Conservation (phyloP, 176 grass and related monocot species). For the Musa schizocarpa region DNA sequence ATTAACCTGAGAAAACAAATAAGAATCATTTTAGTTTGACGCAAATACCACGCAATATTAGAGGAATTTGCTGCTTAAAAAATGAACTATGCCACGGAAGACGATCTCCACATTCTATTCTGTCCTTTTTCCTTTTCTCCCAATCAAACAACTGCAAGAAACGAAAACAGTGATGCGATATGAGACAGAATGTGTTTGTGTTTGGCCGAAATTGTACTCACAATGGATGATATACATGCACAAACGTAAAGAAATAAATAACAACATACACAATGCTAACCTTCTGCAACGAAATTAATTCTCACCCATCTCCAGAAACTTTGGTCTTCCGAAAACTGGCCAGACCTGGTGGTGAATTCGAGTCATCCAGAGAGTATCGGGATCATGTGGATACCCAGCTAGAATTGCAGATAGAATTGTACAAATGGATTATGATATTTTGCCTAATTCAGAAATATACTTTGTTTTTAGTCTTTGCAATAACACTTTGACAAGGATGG, state of each 20-base stretch:
- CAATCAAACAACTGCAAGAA: too few relatives aligned
- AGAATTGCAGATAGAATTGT: background rate
- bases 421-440: background rate
- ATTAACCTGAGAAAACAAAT: too few relatives aligned
- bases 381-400: background rate
- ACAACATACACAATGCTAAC: background rate
- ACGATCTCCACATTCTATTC: too few relatives aligned
- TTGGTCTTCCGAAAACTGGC: background rate
- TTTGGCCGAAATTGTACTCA: background rate
- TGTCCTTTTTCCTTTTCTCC: too few relatives aligned
- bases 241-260: background rate
- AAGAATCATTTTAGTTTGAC: too few relatives aligned
- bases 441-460: background rate
- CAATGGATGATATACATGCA: background rate
- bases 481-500: conserved; percentile 34
- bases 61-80: too few relatives aligned
- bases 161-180: background rate
- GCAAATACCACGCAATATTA: too few relatives aligned
- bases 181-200: background rate
- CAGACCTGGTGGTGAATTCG: background rate
- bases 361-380: background rate
- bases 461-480: too few relatives aligned
- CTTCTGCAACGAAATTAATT: background rate
- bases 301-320: background rate
- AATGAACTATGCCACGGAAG: too few relatives aligned